Evolutionary conservation across 2,329 filamentous ascomycete species (phyloP).

Genomic region (Xylariaceae sp.): DNA sequence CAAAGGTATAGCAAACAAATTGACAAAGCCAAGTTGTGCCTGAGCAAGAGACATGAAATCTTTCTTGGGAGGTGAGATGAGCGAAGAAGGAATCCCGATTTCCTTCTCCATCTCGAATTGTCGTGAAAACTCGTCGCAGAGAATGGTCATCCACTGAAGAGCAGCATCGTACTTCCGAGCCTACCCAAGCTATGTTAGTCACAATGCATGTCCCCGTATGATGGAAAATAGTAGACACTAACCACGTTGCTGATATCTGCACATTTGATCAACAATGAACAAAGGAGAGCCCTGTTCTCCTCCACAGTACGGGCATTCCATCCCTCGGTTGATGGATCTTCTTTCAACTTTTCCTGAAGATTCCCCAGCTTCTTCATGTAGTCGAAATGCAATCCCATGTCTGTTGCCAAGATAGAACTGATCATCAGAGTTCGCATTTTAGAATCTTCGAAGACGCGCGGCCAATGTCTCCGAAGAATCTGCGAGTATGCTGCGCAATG

Average conservation of each 20-base stretch:
- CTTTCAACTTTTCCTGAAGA: conserved; percentile 73
- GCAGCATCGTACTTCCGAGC: conserved; percentile 81
- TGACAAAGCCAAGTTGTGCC: conserved; percentile 95
- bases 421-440: conserved; percentile 90
- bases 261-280: conserved; percentile 92
- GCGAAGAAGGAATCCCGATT: conserved; percentile 80
- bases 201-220: background rate
- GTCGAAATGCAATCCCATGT: conserved; percentile 96
- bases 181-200: conserved; percentile 43
- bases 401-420: conserved; percentile 93
- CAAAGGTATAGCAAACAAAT: conserved; percentile 86
- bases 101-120: conserved; percentile 91
- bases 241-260: conserved; percentile 98
- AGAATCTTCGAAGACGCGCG: conserved; percentile 71
- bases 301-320: conserved; percentile 77
- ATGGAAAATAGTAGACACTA: conserved; percentile 41
- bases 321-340: conserved; percentile 62
- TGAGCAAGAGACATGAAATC: conserved; percentile 80
- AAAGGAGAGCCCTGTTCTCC: conserved; percentile 76
- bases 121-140: conserved; percentile 93
- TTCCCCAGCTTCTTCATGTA: conserved; percentile 90
- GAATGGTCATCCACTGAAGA: conserved; percentile 82
- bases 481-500: conserved; percentile 97
- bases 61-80: conserved; percentile 81
- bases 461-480: conserved; percentile 91